A percentile compares a stretch with the other conserved stretches of the same genome.
phyloP scores from a whole-genome alignment of 2,329 filamentous ascomycete genomes.

The Ceratocystis papillata region DNA sequence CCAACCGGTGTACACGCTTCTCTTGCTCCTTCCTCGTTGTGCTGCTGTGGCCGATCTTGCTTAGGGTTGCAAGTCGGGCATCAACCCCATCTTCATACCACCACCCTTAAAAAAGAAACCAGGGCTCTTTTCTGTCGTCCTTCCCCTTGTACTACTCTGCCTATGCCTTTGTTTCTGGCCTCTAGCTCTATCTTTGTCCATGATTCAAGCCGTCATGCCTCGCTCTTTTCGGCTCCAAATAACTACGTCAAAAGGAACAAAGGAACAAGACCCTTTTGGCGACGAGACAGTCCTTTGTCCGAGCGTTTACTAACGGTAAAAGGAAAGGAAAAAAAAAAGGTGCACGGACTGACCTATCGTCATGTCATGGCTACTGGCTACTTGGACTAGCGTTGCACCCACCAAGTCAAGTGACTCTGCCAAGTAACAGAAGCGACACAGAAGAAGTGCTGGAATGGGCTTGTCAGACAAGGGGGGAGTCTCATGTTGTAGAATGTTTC shows the following conservation, averaged over 20 bases:
- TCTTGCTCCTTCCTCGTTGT: neutral
- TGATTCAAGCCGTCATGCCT: neutral
- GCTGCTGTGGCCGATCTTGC: neutral
- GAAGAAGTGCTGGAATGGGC: constrained; percentile 1
- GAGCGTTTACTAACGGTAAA: neutral
- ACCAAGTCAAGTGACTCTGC: constrained; percentile 11
- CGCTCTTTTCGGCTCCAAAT: constrained; percentile 7
- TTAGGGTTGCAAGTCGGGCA: constrained; percentile 10
- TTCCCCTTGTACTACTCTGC: neutral
- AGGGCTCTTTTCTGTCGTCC: neutral
- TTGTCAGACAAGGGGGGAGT: constrained; percentile 2
- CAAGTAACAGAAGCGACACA: constrained; percentile 4
- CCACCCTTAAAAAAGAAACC: neutral
- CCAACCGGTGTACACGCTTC: neutral
- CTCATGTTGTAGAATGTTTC: neutral
- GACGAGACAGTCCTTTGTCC: neutral
- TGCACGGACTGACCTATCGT: constrained; percentile 4
- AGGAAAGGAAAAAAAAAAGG: neutral
- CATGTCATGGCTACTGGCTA: neutral
- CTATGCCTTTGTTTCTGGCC: too few relatives aligned
- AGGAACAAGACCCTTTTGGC: constrained; percentile 2
- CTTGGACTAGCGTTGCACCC: constrained; percentile 9
- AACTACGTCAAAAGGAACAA: constrained; percentile 7
- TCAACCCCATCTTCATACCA: neutral
- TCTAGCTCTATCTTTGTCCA: neutral